A percentile compares a stretch with the other conserved stretches of the same genome.
phyloP scores from a whole-genome alignment of 805 yeast species.

The Candida orba region DNA sequence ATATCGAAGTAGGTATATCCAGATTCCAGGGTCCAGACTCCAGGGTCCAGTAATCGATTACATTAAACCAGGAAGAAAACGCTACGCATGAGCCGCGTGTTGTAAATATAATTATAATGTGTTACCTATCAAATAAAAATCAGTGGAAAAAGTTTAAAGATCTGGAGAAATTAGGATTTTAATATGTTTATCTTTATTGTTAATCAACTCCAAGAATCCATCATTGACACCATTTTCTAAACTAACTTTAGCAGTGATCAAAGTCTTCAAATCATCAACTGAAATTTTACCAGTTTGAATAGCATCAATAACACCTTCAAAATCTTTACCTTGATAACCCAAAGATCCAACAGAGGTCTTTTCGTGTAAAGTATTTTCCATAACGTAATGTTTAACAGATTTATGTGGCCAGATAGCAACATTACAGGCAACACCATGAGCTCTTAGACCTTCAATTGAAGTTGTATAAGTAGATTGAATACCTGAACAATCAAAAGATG shows the following conservation, averaged over 20 bases:
- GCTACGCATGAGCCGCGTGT: not conserved
- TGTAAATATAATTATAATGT: not conserved
- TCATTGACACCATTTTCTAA: constrained; percentile 33
- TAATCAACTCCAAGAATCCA: constrained; percentile 36
- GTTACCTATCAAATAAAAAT: no score
- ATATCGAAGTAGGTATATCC: no score
- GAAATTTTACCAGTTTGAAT: constrained; percentile 31
- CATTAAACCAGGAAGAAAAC: no score
- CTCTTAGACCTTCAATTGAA: constrained; percentile 32
- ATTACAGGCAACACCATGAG: constrained; percentile 38
- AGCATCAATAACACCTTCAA: constrained; percentile 35
- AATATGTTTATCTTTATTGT: constrained; percentile 38
- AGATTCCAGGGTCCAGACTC: no score
- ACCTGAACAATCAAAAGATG: constrained; percentile 49
- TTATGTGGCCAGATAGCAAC: constrained; percentile 46
- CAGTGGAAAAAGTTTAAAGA: no score
- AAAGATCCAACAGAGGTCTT: constrained; percentile 38
- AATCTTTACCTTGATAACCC: constrained; percentile 37
- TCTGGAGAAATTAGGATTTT: constrained; percentile 37
- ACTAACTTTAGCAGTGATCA: constrained; percentile 34
- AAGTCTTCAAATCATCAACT: constrained; percentile 26
- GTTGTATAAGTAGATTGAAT: constrained; percentile 39
- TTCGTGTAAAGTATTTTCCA: constrained; percentile 38
- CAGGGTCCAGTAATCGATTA: no score
- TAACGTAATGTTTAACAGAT: constrained; percentile 36